Evolutionary conservation across 2,329 filamentous ascomycete species (phyloP), one percentile per base, ranked within the genome.

Genomic region (Pseudophaeomoniella oleicola): DNA sequence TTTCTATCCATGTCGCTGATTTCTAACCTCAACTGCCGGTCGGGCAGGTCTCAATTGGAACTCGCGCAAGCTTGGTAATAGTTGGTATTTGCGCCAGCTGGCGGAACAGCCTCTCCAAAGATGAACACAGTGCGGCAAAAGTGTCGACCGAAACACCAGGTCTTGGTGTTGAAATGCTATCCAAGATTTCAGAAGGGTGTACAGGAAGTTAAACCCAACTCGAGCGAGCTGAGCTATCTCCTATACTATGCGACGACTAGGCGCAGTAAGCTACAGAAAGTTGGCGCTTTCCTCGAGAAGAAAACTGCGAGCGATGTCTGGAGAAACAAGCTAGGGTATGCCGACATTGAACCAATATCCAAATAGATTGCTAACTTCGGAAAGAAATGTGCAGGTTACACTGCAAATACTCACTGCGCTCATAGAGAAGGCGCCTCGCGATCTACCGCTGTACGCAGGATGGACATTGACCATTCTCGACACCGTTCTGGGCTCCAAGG

Each of bases 241-340:
- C 75, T 96, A 37, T 96, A 93, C 70, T 96, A 98, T 66, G 86
- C 84, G 42, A 92, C 83, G 54, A 94, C 87, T 49, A 83, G 88
- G 42, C 78, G 85, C 46, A 88, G 83, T 60, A 98, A 96, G 69
- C 77, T 96, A 49, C 84, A 90, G 53, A 98, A 98, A 63, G 87
- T 98, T 47, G 86, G 85, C 57, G 78, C 77, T 49, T 98, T 94
- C 55, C 70, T 98, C 45, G 87, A 96, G 64, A 92, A 88, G 67
- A 85, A 88, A 65, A 90, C 85, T 15, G 82, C 82, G 42, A 80
- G 77, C 52, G 90, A 98, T 65, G 85, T 94, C 46, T 92, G 81
- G 75, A 81, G 83, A 53, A 72, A 76, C 57, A 78, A 85, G 52
- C 83, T 90, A 53, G 87, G 87, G 81, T 92, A 66, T 27, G 22